These are phyloP conservation scores for Pyrenophora tritici-repentis DNA, from an alignment of 2,329 filamentous ascomycete genomes.

Conservation along the genomic window DNA sequence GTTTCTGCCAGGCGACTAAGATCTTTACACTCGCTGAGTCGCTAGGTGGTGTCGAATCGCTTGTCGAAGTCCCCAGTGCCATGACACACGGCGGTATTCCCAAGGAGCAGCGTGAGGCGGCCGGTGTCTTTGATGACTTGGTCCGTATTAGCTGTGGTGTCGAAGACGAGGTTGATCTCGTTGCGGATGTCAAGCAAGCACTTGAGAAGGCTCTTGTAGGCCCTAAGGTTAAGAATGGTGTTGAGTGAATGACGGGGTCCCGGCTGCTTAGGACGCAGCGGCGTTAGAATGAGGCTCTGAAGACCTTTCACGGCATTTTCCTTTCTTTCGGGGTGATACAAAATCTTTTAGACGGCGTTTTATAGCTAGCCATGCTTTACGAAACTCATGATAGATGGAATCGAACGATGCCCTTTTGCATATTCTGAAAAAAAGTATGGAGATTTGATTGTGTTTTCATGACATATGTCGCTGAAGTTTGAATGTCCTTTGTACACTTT, in stretches of 20 bases:
- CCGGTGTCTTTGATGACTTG: conserved; percentile 93
- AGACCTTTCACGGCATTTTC: neutral
- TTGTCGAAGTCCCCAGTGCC: conserved; percentile 88
- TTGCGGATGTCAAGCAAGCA: conserved; percentile 79
- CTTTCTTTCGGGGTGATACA: neutral
- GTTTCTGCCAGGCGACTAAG: conserved; percentile 86
- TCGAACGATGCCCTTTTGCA: no score
- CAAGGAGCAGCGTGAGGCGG: conserved; percentile 83
- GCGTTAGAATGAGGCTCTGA: no score
- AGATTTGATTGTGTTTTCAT: no score
- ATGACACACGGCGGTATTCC: conserved; percentile 99
- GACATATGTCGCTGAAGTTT: no score
- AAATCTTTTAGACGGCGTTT: no score
- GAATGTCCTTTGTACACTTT: no score
- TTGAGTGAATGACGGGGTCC: conserved; percentile 1
- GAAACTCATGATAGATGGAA: no score
- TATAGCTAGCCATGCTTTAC: no score
- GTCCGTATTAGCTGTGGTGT: conserved; percentile 92
- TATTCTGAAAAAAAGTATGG: no score
- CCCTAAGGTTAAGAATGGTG: conserved; percentile 46
- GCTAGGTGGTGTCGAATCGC: conserved; percentile 86
- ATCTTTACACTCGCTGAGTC: conserved; percentile 95
- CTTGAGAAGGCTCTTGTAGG: conserved; percentile 73
- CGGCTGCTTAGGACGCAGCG: neutral
- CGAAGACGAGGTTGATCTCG: conserved; percentile 85